Conservation (phyloP, 2,329 filamentous ascomycete species). For the Endoconidiophora laricicola region DNA sequence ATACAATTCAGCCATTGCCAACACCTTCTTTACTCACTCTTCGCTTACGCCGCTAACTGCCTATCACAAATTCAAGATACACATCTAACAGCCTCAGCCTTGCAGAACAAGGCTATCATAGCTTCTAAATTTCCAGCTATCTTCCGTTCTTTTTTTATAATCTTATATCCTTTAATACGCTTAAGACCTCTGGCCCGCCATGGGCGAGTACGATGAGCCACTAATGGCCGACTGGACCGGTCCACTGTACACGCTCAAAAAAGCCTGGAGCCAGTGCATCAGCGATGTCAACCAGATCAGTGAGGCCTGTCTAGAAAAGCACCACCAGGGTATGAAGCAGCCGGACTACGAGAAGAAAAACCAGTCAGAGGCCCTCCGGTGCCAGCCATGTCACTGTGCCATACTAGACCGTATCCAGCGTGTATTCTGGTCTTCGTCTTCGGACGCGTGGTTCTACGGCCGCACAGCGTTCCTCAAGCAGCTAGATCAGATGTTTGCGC, state of each 20-base stretch:
- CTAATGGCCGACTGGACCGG: conserved; percentile 13
- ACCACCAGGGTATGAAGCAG: conserved; percentile 20
- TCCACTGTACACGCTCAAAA: conserved; percentile 11
- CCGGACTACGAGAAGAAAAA: conserved; percentile 28
- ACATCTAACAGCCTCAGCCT: not conserved
- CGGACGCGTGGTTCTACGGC: conserved; percentile 31
- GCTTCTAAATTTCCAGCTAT: too few species aligned
- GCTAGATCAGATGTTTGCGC: conserved; percentile 31
- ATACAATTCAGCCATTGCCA: too few species aligned
- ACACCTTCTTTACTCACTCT: too few species aligned
- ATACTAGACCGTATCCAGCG: conserved; percentile 29
- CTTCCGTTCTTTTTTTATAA: not conserved
- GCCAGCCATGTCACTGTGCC: conserved; percentile 30
- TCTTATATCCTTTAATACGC: too few species aligned
- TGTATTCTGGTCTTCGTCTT: conserved; percentile 17
- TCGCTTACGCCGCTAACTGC: too few species aligned
- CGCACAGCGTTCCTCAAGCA: conserved; percentile 32
- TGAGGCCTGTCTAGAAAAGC: conserved; percentile 26
- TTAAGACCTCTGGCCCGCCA: not conserved
- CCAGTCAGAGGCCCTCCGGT: conserved; percentile 28
- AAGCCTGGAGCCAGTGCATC: conserved; percentile 20
- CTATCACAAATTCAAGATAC: too few species aligned
- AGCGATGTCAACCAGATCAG: conserved; percentile 28
- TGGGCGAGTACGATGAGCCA: conserved; percentile 4
- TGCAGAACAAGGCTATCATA: not conserved